Conservation (phyloP, 441 rosid genomes). For the Erysimum pusillum region DNA sequence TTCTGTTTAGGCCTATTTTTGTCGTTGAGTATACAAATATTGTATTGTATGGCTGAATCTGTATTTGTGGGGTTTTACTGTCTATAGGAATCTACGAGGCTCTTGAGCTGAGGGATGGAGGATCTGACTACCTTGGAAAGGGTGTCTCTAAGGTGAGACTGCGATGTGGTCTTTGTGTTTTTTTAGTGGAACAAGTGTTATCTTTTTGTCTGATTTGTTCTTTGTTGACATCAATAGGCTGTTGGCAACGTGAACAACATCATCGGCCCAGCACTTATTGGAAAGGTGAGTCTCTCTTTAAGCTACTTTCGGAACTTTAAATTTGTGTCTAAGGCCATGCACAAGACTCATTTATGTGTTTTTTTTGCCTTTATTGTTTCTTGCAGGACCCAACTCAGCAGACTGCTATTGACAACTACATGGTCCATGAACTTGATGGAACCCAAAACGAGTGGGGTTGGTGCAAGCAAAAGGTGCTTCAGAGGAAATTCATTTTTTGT, state of each 20-base stretch:
- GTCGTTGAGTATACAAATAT: not conserved
- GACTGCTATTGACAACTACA: constrained; percentile 75
- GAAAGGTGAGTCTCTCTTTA: constrained; percentile 63
- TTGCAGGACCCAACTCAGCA: constrained; percentile 91
- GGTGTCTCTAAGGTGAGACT: constrained; percentile 82
- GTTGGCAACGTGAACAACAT: constrained; percentile 82
- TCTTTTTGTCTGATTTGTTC: not conserved
- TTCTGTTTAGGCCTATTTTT: not conserved
- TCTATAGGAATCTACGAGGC: constrained; percentile 87
- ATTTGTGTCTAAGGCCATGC: not conserved
- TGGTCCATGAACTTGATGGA: constrained; percentile 98
- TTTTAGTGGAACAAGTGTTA: not conserved
- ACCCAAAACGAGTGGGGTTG: constrained; percentile 99
- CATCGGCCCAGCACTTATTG: constrained; percentile 92
- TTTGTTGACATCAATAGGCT: constrained; percentile 54
- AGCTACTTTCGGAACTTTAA: not conserved
- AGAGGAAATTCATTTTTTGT: not conserved
- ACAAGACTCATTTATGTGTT: constrained; percentile 1
- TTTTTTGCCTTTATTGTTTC: not conserved
- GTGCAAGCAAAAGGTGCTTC: constrained; percentile 95
- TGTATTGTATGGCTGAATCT: constrained; percentile 1
- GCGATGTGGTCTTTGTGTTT: not conserved
- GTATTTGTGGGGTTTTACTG: not conserved
- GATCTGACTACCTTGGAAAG: constrained; percentile 94
- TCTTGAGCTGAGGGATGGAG: constrained; percentile 95